Percentiles rank a stretch among this genome's conserved stretches.
These are phyloP conservation scores for Calonectria crousiana DNA, from an alignment of 2,329 filamentous ascomycete species.

Conservation along the genomic window DNA sequence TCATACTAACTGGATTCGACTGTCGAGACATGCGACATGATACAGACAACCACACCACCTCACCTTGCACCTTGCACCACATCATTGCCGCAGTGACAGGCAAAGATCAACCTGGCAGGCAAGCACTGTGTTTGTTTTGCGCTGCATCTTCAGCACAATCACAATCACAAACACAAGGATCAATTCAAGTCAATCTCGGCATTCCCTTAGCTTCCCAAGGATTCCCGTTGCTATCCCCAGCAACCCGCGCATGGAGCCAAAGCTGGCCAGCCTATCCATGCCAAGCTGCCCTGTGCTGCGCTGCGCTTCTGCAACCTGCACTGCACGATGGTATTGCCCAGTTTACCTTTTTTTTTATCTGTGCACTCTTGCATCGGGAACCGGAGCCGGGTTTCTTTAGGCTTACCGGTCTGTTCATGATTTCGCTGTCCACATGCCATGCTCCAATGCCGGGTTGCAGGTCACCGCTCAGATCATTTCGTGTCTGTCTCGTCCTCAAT, in stretches of 20 bases:
- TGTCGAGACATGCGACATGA: slow-evolving; percentile 14
- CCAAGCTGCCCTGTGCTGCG: not conserved
- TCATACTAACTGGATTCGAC: slow-evolving; percentile 10
- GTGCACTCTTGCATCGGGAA: slow-evolving; percentile 25
- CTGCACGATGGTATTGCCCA: slow-evolving; percentile 16
- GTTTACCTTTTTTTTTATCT: slow-evolving; percentile 16
- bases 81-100: not conserved
- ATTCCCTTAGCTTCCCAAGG: slow-evolving; percentile 20
- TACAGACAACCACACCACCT: slow-evolving; percentile 9
- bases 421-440: slow-evolving; percentile 3
- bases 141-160: not conserved
- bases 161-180: not conserved
- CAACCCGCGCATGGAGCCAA: not conserved
- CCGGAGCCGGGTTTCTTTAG: slow-evolving; percentile 18
- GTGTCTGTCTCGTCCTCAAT: not conserved
- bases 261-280: slow-evolving; percentile 4
- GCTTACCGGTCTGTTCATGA: not conserved
- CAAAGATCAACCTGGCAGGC: not conserved
- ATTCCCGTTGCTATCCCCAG: slow-evolving; percentile 6
- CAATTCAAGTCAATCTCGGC: slow-evolving; percentile 9
- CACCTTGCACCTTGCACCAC: not conserved
- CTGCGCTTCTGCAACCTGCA: not conserved
- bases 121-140: slow-evolving; percentile 6
- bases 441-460: slow-evolving; percentile 4
- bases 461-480: slow-evolving; percentile 18